Evolutionary conservation across 176 grass and related monocot species (phyloP).

Genomic region (Carex cristatella): DNA sequence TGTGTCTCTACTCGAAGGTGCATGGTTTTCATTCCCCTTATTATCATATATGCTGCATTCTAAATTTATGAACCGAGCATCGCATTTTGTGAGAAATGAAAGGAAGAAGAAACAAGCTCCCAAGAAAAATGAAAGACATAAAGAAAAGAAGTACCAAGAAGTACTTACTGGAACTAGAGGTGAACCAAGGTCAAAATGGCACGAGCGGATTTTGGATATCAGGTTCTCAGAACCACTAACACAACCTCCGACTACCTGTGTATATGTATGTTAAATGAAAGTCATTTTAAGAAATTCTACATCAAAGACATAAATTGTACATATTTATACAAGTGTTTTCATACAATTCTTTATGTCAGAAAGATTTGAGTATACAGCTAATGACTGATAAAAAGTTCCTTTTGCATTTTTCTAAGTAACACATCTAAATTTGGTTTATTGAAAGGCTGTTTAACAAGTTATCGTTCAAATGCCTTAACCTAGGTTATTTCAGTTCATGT

Average conservation of each 20-base stretch:
- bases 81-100: neutral
- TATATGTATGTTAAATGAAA: neutral
- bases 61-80: slow-evolving; percentile 15
- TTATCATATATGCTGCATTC: slow-evolving; percentile 93
- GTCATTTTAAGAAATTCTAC: neutral
- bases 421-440: neutral
- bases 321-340: too few species aligned
- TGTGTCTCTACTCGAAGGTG: slow-evolving; percentile 92
- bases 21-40: slow-evolving; percentile 93
- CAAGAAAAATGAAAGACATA: neutral
- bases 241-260: slow-evolving; percentile 64
- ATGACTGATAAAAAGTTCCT: too few species aligned
- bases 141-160: neutral
- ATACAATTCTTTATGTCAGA: too few species aligned
- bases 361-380: too few species aligned
- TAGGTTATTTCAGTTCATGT: neutral
- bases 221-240: slow-evolving; percentile 46
- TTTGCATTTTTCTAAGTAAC: too few species aligned
- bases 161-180: slow-evolving; percentile 63
- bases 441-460: neutral
- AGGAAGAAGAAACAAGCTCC: neutral
- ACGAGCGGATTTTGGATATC: slow-evolving; percentile 40
- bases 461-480: neutral
- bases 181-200: slow-evolving; percentile 65
- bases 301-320: neutral